Base-by-base conservation (phyloP, 2,329 filamentous ascomycete species). In the Daldinia sp. region DNA sequence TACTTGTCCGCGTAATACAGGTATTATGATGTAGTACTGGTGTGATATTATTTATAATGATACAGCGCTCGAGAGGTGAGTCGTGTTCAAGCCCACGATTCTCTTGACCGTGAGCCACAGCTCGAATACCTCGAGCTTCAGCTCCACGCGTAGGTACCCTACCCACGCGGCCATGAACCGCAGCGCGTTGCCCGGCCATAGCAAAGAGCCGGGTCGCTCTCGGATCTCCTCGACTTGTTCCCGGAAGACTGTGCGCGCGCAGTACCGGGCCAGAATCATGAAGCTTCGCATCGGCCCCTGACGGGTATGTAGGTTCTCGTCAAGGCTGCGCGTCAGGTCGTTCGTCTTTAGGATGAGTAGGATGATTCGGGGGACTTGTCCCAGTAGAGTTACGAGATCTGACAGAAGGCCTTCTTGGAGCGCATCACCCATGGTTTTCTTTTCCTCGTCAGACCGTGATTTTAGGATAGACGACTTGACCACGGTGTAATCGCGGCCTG, bases 311-410 rank as follows among this genome's bases (percentile, higher is more conserved):
- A 97, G 84, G 77, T 92, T 94, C 83, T 99, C 96, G 78, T 99
- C 96, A 18, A 99, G 87, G 74, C 92, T 96, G 71, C 96, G 90
- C 15, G 96, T 99, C 42, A 99, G 84, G 81, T 99, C 96, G 79
- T 99, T 99, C 2, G 96, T 99, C 83, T 99, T 99, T 69, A 99
- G 86, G 73, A 99, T 98, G 30, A 99, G 85, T 12, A 99, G 86
- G 61, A 99, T 97, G 72, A 99, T 93, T 50, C 94, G 86, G 0
- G 96, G 96, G 6, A 99, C 94, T 74, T 93, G 89, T 54, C 93
- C 93, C 4, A 99, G 88, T 72, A 99, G 84, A 73, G 94, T 90
- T 6, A 99, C 93, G 6, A 99, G 85, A 75, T 98, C 92, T 68
- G 92, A 92, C 41, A 99, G 85, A 78, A 99, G 88, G 9, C 95